A percentile compares a stretch with the other conserved stretches of the same genome.
Conservation (phyloP, 306 rosid species). For the Trifolium subterraneum region DNA sequence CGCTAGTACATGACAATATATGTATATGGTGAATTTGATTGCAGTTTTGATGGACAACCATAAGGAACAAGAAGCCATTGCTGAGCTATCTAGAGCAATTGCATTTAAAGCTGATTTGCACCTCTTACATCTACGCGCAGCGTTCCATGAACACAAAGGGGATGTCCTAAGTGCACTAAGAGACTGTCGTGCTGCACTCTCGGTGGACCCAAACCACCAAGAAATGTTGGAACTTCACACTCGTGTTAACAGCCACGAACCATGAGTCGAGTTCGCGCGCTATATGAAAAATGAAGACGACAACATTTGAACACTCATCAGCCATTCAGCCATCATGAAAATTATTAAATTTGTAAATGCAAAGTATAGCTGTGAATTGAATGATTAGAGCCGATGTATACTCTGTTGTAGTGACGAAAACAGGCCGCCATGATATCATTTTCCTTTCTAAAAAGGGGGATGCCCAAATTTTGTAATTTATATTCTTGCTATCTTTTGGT, state of each 20-base stretch:
- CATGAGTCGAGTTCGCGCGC: conserved; percentile 45
- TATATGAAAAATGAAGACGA: conserved; percentile 3
- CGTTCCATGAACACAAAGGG: conserved; percentile 88
- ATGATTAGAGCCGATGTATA: not conserved
- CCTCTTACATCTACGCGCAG: conserved; percentile 89
- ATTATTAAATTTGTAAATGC: conserved; percentile 40
- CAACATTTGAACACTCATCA: conserved; percentile 24
- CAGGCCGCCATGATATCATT: conserved; percentile 15
- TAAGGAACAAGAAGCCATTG: conserved; percentile 83
- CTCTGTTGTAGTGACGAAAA: conserved; percentile 4
- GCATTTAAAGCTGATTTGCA: conserved; percentile 92
- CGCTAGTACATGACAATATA: not conserved
- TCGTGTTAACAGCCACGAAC: conserved; percentile 88
- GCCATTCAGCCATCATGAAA: conserved; percentile 24
- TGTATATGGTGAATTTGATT: conserved; percentile 17
- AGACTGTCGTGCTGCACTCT: conserved; percentile 95
- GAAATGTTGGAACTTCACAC: conserved; percentile 93
- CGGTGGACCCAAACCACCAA: conserved; percentile 91
- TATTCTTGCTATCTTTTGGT: conserved; percentile 21
- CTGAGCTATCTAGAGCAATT: conserved; percentile 81
- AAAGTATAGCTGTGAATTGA: conserved; percentile 18
- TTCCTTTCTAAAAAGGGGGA: conserved; percentile 4
- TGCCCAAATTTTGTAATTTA: conserved; percentile 39
- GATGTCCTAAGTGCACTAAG: conserved; percentile 77
- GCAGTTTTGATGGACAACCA: conserved; percentile 89